phyloP scores from a whole-genome alignment of 306 rosid species.

The Prunus davidiana region DNA sequence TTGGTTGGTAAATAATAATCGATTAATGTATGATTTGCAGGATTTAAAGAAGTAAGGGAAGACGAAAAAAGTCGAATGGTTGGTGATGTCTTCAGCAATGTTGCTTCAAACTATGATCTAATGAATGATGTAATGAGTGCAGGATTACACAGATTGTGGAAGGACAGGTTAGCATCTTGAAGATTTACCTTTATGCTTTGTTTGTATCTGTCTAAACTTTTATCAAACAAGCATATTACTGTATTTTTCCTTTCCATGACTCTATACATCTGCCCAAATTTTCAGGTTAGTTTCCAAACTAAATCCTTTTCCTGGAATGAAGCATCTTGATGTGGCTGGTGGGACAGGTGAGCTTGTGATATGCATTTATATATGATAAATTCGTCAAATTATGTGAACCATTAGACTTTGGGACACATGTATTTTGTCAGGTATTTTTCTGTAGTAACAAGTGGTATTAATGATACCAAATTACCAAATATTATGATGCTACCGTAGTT shows the following conservation, averaged over 20 bases:
- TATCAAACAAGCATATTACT: background rate
- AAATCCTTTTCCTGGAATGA: conserved; percentile 95
- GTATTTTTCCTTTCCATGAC: conserved; percentile 2
- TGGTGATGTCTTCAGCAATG: conserved; percentile 82
- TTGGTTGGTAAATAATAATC: conserved; percentile 11
- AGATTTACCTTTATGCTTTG: background rate
- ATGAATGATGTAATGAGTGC: conserved; percentile 97
- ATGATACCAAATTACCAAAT: background rate
- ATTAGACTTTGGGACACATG: conserved; percentile 6
- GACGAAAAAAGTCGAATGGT: conserved; percentile 85
- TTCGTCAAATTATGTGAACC: conserved; percentile 8
- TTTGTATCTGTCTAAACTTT: background rate
- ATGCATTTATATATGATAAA: conserved; percentile 10
- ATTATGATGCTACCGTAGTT: background rate
- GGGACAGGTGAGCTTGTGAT: conserved; percentile 67
- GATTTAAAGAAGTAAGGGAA: conserved; percentile 84
- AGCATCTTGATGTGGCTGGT: conserved; percentile 97
- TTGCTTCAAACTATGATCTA: conserved; percentile 78
- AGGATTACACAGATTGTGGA: conserved; percentile 96
- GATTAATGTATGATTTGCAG: conserved; percentile 29
- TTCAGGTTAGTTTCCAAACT: conserved; percentile 80
- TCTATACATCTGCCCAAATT: conserved; percentile 23
- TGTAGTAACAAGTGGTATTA: background rate
- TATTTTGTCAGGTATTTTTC: background rate
- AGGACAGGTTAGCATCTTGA: conserved; percentile 60